Evolutionary conservation across 352 stramenopile species (phyloP), one percentile per base, ranked within the genome.

Genomic region (Pythium graminicola): DNA sequence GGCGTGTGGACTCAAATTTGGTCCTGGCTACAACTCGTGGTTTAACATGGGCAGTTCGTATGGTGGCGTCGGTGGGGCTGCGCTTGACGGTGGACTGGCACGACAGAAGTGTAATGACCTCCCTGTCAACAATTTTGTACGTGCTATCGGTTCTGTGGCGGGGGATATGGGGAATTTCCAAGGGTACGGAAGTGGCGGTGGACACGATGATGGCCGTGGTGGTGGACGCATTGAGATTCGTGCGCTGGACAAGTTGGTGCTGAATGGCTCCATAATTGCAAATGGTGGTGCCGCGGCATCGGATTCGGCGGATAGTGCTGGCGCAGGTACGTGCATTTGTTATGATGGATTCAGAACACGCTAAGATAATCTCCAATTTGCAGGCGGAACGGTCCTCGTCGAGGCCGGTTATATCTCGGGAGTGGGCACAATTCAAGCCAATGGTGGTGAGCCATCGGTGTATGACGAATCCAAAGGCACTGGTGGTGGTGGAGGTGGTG

Each of bases 131-230:
- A 64, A 69, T 33, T 89, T 86, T 40, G 85, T 79, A 31, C 65
- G 73, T 13, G 64, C 67, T 8, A 82, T 94, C 33, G 83, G 83
- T 1, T 76, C 86, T 54, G 70, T 82, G 1, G 60, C 52, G 3
- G 83, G 68, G 0, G 60, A 75, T 20, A 42, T 59, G 17, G 67
- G 66, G 17, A 83, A 86, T 52, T 94, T 94, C 47, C 76, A 77
- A 59, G 83, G 79, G 11, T 94, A 92, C 57, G 83, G 83, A 3
- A 94, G 81, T 58, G 83, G 83, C 14, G 83, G 83, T 22, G 81
- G 83, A 22, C 71, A 66, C 47, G 73, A 86, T 48, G 20, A 64
- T 2, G 70, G 68, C 48, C 79, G 81, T 8, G 83, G 83, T 14
- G 83, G 78, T 11, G 83, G 83, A 7, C 63, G 77, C 4, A 77